These are phyloP conservation scores for Cyberlindnera subsufficiens DNA, from an alignment of 805 yeast genomes.

Conservation along the genomic window DNA sequence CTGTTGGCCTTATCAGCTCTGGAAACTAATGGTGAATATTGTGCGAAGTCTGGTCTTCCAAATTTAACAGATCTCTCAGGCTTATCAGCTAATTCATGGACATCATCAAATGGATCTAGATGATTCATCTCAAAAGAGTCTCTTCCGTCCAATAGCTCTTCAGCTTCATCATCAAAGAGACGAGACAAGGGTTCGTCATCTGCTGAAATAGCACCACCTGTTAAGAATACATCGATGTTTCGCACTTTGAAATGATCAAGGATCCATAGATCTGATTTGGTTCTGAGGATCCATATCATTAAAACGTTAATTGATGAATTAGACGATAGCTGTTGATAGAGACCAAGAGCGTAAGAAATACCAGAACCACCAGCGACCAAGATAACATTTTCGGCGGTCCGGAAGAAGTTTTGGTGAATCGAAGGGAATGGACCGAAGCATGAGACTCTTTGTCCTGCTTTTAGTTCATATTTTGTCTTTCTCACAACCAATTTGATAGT, in stretches of 20 bases:
- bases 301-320: conserved; percentile 27
- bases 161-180: conserved; percentile 11
- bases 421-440: conserved; percentile 40
- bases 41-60: conserved; percentile 36
- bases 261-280: conserved; percentile 40
- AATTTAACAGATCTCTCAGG: conserved; percentile 9
- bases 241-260: conserved; percentile 31
- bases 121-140: conserved; percentile 21
- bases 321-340: conserved; percentile 34
- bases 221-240: conserved; percentile 35
- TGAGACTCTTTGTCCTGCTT: conserved; percentile 29
- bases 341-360: conserved; percentile 54
- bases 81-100: conserved; percentile 1
- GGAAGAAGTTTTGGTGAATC: conserved; percentile 37
- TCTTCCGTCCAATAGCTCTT: conserved; percentile 16
- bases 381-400: conserved; percentile 42
- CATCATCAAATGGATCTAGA: conserved; percentile 18
- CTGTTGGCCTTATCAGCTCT: conserved; percentile 27
- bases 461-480: conserved; percentile 30
- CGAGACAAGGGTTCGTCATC: conserved; percentile 9
- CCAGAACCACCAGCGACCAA: conserved; percentile 74
- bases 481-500: conserved; percentile 40
- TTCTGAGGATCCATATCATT: conserved; percentile 51
- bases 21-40: conserved; percentile 27
- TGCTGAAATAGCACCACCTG: conserved; percentile 18